These are phyloP conservation scores for Tolypocladium amazonense DNA, from an alignment of 2,329 filamentous ascomycete genomes.

Conservation along the genomic window DNA sequence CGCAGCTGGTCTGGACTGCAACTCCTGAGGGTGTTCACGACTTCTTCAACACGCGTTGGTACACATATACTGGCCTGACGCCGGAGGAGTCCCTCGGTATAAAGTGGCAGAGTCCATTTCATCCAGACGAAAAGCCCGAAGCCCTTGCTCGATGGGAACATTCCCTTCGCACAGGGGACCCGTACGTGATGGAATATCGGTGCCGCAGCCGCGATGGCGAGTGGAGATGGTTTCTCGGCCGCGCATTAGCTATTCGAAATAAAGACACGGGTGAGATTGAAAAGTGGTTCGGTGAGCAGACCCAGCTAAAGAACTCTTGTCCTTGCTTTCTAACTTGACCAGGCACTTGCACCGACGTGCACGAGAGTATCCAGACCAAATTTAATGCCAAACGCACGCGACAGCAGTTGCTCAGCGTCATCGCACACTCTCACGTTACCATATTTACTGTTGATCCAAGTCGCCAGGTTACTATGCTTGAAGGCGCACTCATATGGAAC, in stretches of 20 bases:
- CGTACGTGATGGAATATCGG: constrained; percentile 62
- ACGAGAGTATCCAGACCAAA: constrained; percentile 61
- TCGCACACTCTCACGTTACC: constrained; percentile 65
- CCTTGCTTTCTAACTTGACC: neutral
- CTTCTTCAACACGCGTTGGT: constrained; percentile 71
- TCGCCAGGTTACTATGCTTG: constrained; percentile 54
- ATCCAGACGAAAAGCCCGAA: constrained; percentile 56
- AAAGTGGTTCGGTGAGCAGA: constrained; percentile 59
- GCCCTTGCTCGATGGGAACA: constrained; percentile 48
- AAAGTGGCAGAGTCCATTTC: constrained; percentile 54
- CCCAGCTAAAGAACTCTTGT: neutral
- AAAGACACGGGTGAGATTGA: constrained; percentile 56
- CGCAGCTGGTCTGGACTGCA: constrained; percentile 65
- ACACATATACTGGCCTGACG: constrained; percentile 62
- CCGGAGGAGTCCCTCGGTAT: constrained; percentile 50
- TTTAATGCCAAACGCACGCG: constrained; percentile 54
- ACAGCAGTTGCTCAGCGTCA: constrained; percentile 62
- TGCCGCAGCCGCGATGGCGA: constrained; percentile 55
- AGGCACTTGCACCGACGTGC: constrained; percentile 66
- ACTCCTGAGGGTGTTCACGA: constrained; percentile 55
- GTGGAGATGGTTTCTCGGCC: constrained; percentile 70
- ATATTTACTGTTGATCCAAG: constrained; percentile 61
- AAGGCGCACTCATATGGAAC: constrained; percentile 54
- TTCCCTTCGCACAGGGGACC: constrained; percentile 54
- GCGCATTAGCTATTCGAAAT: constrained; percentile 58